Evolutionary conservation across 192 early-diverging fungal species (phyloP), one percentile per base, ranked within the genome.

Genomic region (Umbelopsis vinacea): DNA sequence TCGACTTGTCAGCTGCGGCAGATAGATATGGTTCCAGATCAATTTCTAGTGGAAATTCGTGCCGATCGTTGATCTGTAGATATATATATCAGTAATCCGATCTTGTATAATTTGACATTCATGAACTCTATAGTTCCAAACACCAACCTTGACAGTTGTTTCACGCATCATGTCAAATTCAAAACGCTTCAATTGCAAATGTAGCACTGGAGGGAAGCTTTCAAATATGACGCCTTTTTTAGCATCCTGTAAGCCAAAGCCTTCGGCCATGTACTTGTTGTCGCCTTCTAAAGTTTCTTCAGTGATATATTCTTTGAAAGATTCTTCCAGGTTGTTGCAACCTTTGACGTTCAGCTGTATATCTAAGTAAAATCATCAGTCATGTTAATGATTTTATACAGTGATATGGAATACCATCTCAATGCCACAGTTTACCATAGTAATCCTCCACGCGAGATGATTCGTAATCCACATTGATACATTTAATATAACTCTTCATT

Each of bases 291-390:
- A 83, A 38, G 86, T 95, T 80, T 99, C 98, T 45, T 95, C 93
- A 45, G 87, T 86, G 55, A 94, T 87, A 78, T 98, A 98, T 67
- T 97, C 91, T 48, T 81, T 88, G 78, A 99, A 99, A 7, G 96
- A 98, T 24, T 96, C 95, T 37, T 84, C 71, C 53, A 99, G 79
- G 60, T 88, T 92, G 21, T 89, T 91, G 80, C 91, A 93, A 6
- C 96, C 96, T 82, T 98, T 98, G 67, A 99, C 97, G 81, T 98
- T 96, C 38, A 98, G 84, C 74, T 96, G 94, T 67, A 99, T 95
- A 80, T 99, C 95, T 93, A 80, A 35, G 14, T 43, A 24, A 19
- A 67, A 63, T 14, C 68, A 45, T 12, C 11, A 19, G 0, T 22
- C 66, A 23, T 11, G 15, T 46, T 14, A 22, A 55, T 68, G 22